Evolutionary conservation across 371 early-diverging fungal species (phyloP).

Genomic region (Mucor velutinosus): DNA sequence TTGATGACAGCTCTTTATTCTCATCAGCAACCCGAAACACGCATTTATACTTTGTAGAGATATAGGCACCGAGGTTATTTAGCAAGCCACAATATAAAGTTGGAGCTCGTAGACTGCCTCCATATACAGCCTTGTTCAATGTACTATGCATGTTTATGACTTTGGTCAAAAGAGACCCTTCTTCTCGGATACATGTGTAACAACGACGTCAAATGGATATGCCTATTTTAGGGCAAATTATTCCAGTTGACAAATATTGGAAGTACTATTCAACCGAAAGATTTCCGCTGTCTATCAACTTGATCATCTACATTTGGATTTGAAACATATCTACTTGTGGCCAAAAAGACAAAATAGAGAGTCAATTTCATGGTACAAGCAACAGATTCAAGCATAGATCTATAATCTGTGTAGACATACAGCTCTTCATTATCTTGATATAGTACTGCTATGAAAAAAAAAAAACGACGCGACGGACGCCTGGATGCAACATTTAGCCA

Average conservation of each 20-base stretch:
- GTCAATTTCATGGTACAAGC: neutral
- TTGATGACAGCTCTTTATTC: neutral
- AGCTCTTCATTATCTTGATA: no score
- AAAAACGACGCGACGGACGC: neutral
- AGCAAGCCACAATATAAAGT: no score
- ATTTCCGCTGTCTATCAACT: neutral
- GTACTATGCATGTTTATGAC: neutral
- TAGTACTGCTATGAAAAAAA: no score
- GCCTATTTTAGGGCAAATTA: neutral
- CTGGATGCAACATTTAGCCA: neutral
- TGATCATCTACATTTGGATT: neutral
- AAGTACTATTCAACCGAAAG: neutral
- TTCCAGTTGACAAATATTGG: neutral
- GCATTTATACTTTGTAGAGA: neutral
- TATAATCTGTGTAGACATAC: no score
- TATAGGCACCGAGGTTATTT: no score
- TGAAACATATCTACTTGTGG: neutral
- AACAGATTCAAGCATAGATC: no score
- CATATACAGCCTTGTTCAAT: no score
- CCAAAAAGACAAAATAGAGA: neutral
- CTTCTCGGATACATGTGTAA: neutral
- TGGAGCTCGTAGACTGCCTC: no score
- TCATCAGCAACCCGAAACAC: neutral
- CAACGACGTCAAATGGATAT: neutral
- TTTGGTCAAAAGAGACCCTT: neutral